These are phyloP conservation scores for Solanum paucissectum DNA, from an alignment of 257 asterid genomes.

Conservation along the genomic window DNA sequence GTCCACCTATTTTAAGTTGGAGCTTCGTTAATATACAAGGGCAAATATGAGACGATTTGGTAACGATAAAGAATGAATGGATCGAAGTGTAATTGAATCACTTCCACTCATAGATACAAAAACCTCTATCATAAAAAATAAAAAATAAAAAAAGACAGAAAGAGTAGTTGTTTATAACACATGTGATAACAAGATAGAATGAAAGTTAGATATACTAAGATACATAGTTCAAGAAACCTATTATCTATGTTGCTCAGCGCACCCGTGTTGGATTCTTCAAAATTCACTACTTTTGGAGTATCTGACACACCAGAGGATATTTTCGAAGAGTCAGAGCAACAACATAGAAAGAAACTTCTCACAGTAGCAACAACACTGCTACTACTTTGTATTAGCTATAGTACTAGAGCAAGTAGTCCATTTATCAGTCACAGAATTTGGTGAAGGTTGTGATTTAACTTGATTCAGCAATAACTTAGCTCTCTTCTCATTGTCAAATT, in stretches of 20 bases:
- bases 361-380: not conserved
- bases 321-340: not conserved
- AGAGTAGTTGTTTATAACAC: not conserved
- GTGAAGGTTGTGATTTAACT: not conserved
- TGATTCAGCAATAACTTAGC: not conserved
- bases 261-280: not conserved
- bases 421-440: not conserved
- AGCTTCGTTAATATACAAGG: not conserved
- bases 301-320: not conserved
- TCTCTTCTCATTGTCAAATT: not conserved
- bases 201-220: not conserved
- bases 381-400: not conserved
- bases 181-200: not conserved
- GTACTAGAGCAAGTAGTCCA: not conserved
- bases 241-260: not conserved
- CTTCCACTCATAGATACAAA: not conserved
- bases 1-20: not conserved
- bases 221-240: not conserved
- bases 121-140: not conserved
- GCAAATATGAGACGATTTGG: not conserved
- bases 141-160: not conserved
- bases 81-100: not conserved
- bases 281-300: not conserved
- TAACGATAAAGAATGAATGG: not conserved
- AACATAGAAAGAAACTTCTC: not conserved